Conservation (phyloP, 2,329 filamentous ascomycete genomes). For the Fusarium brevicatenulatum region DNA sequence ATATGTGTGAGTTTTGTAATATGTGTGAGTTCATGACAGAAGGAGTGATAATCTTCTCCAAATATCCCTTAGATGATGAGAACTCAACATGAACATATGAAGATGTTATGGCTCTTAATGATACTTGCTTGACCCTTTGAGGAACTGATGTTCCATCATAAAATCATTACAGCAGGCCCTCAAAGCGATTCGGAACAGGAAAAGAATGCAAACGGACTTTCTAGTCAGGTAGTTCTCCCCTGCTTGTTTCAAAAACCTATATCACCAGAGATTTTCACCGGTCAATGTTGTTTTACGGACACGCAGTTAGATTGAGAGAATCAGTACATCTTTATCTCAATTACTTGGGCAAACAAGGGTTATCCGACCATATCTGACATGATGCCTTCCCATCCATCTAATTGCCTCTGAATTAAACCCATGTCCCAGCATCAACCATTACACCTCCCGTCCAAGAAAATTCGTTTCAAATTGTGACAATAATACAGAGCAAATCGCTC, state of each 20-base stretch:
- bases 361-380: conserved; percentile 41
- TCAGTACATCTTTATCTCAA: conserved; percentile 18
- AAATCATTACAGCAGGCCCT: neutral
- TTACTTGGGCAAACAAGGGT: conserved; percentile 35
- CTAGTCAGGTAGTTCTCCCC: neutral
- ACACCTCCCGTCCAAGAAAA: conserved; percentile 50
- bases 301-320: neutral
- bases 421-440: conserved; percentile 46
- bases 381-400: conserved; percentile 42
- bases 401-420: conserved; percentile 45
- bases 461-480: conserved; percentile 47
- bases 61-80: neutral
- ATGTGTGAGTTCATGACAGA: neutral
- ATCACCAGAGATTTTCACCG: neutral
- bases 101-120: neutral
- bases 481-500: conserved; percentile 46
- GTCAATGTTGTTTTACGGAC: neutral
- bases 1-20: neutral
- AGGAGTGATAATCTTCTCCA: neutral
- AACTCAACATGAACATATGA: neutral
- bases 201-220: neutral
- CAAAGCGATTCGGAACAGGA: neutral
- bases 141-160: neutral
- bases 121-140: neutral
- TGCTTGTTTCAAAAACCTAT: neutral